phyloP scores from a whole-genome alignment of 306 rosid genomes.

The Acacia melanoxylon region DNA sequence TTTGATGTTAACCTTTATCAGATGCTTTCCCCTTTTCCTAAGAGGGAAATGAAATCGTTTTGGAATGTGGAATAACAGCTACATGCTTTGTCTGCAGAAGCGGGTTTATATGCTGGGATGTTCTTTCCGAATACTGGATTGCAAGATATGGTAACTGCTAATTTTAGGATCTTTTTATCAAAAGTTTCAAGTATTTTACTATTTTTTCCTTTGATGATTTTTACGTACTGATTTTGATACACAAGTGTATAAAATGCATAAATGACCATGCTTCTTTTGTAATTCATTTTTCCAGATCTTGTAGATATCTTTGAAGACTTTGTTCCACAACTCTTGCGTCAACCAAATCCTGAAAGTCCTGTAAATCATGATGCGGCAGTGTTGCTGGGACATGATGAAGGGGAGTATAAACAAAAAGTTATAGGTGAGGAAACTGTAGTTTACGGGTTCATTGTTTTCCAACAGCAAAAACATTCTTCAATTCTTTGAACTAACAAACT shows the following conservation, averaged over 20 bases:
- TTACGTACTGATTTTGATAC: neutral
- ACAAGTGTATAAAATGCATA: neutral
- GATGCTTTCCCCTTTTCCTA: too few relatives aligned
- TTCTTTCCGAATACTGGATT: neutral
- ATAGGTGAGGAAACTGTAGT: constrained; percentile 45
- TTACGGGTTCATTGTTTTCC: too few relatives aligned
- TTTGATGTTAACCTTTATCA: neutral
- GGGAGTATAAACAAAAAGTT: constrained; percentile 39
- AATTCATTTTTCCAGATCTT: constrained; percentile 60
- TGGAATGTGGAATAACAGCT: too few relatives aligned
- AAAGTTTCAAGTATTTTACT: neutral
- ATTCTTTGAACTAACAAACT: too few relatives aligned
- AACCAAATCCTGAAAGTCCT: constrained; percentile 91
- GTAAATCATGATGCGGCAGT: constrained; percentile 84
- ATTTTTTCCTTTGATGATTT: neutral
- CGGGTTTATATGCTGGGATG: neutral
- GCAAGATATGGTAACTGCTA: neutral
- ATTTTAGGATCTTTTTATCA: too few relatives aligned
- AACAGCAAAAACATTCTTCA: too few relatives aligned
- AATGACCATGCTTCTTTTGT: too few relatives aligned
- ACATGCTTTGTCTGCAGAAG: neutral
- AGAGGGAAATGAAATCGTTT: too few relatives aligned
- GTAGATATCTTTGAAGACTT: constrained; percentile 84
- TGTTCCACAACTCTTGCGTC: constrained; percentile 92
- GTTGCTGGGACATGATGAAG: constrained; percentile 34